Base-by-base conservation (phyloP, 768 basidiomycete genomes). In the Trametes meyenii region DNA sequence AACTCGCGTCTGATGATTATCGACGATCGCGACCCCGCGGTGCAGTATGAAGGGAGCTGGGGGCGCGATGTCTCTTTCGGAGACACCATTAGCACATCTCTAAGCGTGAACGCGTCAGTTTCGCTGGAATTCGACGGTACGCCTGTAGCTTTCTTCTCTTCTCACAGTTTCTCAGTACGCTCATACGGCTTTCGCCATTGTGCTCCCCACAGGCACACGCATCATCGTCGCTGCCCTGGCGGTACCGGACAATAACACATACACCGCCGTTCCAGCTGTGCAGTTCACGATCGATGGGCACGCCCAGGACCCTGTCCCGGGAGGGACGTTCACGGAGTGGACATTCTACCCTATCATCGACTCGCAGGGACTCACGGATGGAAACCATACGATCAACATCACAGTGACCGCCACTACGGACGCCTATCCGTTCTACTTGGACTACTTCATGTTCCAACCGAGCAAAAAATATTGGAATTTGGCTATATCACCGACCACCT, bases 91-190 rank as follows among this genome's bases (percentile, higher is more conserved):
- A 57, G 56, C 46, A n/a, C 38, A 12, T 21, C 56, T 1, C 3
- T 1, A 7, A 10, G 16, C 17, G 21, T 16, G n/a, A 40, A 50
- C 16, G 38, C 48, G 17, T 57, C 48, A 6, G 56, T 57, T 3
- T 49, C 56, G 17, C 16, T 57, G 17, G 56, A 50, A 40, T 50
- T 57, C 38, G 56, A 50, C n/a, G 56, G 56, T 57, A 8, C 14
- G 56, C 46, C n/a, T 19, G 7, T 21, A 16, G 12, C n/a, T 14
- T 21, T n/a, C 44, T 10, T 17, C 2, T 19, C 44, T 16, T 21
- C 8, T 45, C 13, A 3, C 6, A 24, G 5, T 6, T 24, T 11
- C 21, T 19, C 21, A 17, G 26, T 8, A 13, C 5, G 40, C 23
- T 35, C 17, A 26, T 10, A 8, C 3, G 0, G 21, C 19, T n/a